Conservation (phyloP, 306 rosid genomes). For the Cucumis sativus region Cucumber_9930_V3 NC_026659.2:25259001-25259500, state of each 20-base stretch:
- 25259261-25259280: too few relatives aligned
- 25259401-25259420: constrained; percentile 28
- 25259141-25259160: too few relatives aligned
- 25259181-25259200: too few relatives aligned
- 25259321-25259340: constrained; percentile 19
- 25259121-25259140: too few relatives aligned
- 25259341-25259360: constrained; percentile 8
- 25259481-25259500: constrained; percentile 6
- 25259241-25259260: too few relatives aligned
- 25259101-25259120: too few relatives aligned
- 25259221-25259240: too few relatives aligned
- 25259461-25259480: constrained; percentile 11
- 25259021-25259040: background rate
- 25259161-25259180: too few relatives aligned
- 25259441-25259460: background rate
- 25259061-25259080: too few relatives aligned
- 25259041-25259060: background rate
- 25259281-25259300: background rate
- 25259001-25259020: background rate
- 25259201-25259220: too few relatives aligned
- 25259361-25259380: constrained; percentile 27
- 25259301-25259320: constrained; percentile 15
- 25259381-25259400: constrained; percentile 20
- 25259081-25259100: too few relatives aligned
- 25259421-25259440: constrained; percentile 16